These are phyloP conservation scores for Coemansia sp. DNA, from an alignment of 371 early-diverging fungal genomes.

Conservation along the genomic window DNA sequence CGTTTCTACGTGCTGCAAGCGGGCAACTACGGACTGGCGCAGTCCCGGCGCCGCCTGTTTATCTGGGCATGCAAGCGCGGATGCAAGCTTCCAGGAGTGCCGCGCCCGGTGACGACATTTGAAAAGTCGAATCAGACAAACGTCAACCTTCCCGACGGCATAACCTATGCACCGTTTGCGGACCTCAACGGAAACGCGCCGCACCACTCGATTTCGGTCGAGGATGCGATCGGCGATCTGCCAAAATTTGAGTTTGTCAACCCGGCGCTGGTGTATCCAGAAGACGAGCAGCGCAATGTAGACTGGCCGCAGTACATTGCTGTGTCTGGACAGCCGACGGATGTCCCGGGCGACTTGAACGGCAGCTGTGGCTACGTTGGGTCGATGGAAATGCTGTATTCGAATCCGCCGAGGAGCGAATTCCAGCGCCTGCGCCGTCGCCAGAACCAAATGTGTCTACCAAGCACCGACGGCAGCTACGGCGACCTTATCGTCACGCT, in stretches of 20 bases:
- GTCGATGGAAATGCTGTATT: constrained; percentile 43
- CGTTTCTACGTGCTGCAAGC: constrained; percentile 61
- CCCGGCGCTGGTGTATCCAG: constrained; percentile 49
- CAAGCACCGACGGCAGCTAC: constrained; percentile 8
- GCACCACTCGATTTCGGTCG: constrained; percentile 54
- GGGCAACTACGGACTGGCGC: constrained; percentile 59
- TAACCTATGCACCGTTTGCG: constrained; percentile 43
- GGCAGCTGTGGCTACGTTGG: constrained; percentile 40
- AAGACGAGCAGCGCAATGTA: constrained; percentile 6
- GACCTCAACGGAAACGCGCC: constrained; percentile 56
- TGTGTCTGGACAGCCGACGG: constrained; percentile 16
- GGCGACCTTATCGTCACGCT: constrained; percentile 37
- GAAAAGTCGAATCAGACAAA: constrained; percentile 35
- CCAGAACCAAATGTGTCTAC: constrained; percentile 32
- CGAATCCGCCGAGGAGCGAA: constrained; percentile 51
- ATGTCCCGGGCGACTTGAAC: constrained; percentile 14
- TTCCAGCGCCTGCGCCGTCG: constrained; percentile 54
- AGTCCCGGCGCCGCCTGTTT: constrained; percentile 60
- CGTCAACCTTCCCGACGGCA: constrained; percentile 48
- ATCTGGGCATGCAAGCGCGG: constrained; percentile 60
- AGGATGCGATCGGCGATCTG: constrained; percentile 62
- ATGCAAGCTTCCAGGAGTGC: constrained; percentile 55
- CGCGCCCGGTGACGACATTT: constrained; percentile 55
- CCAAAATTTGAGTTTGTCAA: constrained; percentile 61
- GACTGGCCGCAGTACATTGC: constrained; percentile 37